A percentile compares a stretch with the other conserved stretches of the same genome.
These are phyloP conservation scores for Dryas integrifolia DNA, from an alignment of 331 rosid species.

Conservation along the genomic window DNA sequence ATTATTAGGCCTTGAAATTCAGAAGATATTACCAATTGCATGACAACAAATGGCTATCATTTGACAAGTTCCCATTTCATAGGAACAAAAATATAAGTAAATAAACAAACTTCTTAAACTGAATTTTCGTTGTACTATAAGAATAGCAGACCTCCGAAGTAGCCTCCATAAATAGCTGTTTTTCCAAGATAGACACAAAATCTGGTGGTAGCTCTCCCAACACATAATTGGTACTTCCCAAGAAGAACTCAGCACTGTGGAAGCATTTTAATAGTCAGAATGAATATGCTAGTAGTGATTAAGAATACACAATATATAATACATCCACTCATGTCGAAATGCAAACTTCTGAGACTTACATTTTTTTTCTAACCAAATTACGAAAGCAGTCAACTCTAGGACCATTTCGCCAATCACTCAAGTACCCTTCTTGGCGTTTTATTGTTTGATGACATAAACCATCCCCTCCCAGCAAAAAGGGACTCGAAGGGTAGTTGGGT, in stretches of 20 bases:
- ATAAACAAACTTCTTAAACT: background rate
- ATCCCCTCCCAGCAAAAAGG: slow-evolving; percentile 8
- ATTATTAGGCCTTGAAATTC: background rate
- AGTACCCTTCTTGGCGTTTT: slow-evolving; percentile 13
- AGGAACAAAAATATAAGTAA: background rate
- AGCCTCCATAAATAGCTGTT: slow-evolving; percentile 30
- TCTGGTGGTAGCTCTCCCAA: background rate
- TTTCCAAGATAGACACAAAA: slow-evolving; percentile 24
- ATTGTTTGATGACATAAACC: slow-evolving; percentile 14
- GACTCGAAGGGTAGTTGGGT: slow-evolving; percentile 7
- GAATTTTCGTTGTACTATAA: background rate
- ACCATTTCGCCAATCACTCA: slow-evolving; percentile 29
- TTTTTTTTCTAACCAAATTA: slow-evolving; percentile 10
- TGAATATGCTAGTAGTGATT: background rate
- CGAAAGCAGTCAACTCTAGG: slow-evolving; percentile 2
- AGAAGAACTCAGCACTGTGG: slow-evolving; percentile 18
- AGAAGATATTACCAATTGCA: background rate
- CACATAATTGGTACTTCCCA: background rate
- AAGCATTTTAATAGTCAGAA: slow-evolving; percentile 18
- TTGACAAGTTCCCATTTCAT: background rate
- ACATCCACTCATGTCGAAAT: background rate
- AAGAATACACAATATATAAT: background rate
- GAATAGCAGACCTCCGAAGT: slow-evolving; percentile 43
- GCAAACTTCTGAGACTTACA: slow-evolving; percentile 31
- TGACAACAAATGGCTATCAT: background rate